Evolutionary conservation across 2,329 filamentous ascomycete genomes (phyloP), one percentile per base, ranked within the genome.

Genomic region (Gremmenia infestans): DNA sequence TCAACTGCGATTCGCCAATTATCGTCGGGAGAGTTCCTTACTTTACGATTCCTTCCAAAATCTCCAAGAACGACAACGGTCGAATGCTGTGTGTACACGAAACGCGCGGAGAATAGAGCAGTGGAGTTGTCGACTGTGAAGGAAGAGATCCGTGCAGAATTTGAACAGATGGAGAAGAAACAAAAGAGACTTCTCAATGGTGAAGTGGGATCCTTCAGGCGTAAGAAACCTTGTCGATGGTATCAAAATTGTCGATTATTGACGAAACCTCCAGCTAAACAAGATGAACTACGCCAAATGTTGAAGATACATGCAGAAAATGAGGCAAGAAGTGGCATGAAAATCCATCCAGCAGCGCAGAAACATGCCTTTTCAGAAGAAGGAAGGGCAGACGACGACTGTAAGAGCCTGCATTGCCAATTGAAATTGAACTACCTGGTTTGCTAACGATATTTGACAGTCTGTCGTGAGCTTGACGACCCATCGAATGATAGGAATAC

Each of bases 301-400:
- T 28, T 68, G 35, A 58, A 54, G 36, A 19, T 23, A 9, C 65
- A 68, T 61, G 22, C 51, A 4, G 50, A 62, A 2, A 48, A 50
- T 2, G 66, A 68, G 47, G 52, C 22, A 15, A 43, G 48, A 12
- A 15, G 48, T 5, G 62, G 63, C 2, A 48, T 19, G 3, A 55
- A 65, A 23, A 63, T 67, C 14, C 48, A 66, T n/a, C 64, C 63
- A 2, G 65, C 65, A 43, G 62, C 63, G 6, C 57, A 55, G 28
- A 58, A 48, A 9, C 54, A 63, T 46, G 58, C 48, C 22, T 56
- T 67, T 36, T 61, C 57, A 3, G 11, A 49, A 6, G 58, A 60
- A 36, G 63, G 65, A 11, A 62, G 61, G 36, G 64, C 55, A 5
- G 66, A 68, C 35, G 65, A 68, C 55, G 59, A 64, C n/a, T 63